These are phyloP conservation scores for Calamus simplicifolius DNA, from an alignment of 176 grass and related monocot genomes.

Conservation along the genomic window DNA sequence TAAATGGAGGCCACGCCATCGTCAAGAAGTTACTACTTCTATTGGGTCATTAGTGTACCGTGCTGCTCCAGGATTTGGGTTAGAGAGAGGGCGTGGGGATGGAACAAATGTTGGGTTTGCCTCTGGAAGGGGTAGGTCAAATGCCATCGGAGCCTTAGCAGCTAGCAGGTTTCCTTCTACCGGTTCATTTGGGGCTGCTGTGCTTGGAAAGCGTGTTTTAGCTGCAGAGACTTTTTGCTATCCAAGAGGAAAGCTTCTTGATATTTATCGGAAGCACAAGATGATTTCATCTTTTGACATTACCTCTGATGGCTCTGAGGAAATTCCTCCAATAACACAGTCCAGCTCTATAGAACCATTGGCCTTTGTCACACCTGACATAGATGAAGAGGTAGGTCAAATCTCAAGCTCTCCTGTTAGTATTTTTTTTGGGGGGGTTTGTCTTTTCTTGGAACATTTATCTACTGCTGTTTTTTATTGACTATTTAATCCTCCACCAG, in stretches of 20 bases:
- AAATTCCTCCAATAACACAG: constrained; percentile 59
- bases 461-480: too few species aligned
- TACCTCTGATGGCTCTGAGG: constrained; percentile 33
- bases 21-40: constrained; percentile 56
- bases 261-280: constrained; percentile 82
- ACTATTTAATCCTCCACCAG: too few species aligned
- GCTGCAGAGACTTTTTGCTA: constrained; percentile 43
- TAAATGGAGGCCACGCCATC: constrained; percentile 97
- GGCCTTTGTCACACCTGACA: constrained; percentile 61
- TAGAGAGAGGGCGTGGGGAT: constrained; percentile 57
- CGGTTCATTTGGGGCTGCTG: constrained; percentile 54
- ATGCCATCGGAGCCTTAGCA: constrained; percentile 29
- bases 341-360: constrained; percentile 52
- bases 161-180: constrained; percentile 29
- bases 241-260: constrained; percentile 90
- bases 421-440: too few species aligned
- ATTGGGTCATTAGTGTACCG: constrained; percentile 46
- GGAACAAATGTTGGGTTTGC: constrained; percentile 71
- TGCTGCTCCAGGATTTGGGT: constrained; percentile 85
- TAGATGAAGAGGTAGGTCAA: constrained; percentile 63
- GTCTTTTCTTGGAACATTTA: too few species aligned
- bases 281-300: constrained; percentile 26
- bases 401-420: too few species aligned
- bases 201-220: constrained; percentile 23
- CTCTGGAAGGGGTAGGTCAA: constrained; percentile 73